Percentiles rank a stretch among this genome's conserved stretches.
Conservation (phyloP, 2,329 filamentous ascomycete species). For the Colletotrichum echinochloae region DNA sequence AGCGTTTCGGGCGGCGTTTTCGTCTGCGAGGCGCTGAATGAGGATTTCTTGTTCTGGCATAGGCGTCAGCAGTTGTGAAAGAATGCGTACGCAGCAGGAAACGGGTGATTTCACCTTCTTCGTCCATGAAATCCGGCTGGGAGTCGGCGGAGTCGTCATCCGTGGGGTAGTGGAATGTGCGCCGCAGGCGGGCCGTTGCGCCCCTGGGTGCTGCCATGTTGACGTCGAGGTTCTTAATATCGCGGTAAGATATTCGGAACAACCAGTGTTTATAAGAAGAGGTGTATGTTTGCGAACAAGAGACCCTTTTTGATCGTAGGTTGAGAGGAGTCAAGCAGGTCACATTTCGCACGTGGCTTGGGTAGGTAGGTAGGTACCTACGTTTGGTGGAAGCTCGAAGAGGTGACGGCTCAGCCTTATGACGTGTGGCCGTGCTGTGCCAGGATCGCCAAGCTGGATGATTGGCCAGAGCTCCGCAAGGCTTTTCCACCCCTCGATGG, state of each 20-base stretch:
- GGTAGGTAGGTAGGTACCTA: not conserved
- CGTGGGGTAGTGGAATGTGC: conserved; percentile 80
- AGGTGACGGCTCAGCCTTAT: conserved; percentile 36
- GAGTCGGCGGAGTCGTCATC: conserved; percentile 67
- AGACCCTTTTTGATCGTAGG: not conserved
- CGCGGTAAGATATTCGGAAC: not conserved
- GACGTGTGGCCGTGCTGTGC: conserved; percentile 21
- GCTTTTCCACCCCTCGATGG: not conserved
- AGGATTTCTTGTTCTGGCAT: conserved; percentile 72
- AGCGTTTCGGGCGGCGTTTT: conserved; percentile 69
- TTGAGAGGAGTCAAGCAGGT: not conserved
- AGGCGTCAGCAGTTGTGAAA: conserved; percentile 30
- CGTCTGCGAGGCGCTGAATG: conserved; percentile 64
- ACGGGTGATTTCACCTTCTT: conserved; percentile 68
- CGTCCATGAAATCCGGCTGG: conserved; percentile 75
- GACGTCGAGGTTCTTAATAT: not conserved
- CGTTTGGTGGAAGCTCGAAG: not conserved
- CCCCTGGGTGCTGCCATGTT: conserved; percentile 43
- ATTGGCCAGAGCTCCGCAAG: conserved; percentile 27
- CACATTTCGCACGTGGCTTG: conserved; percentile 8
- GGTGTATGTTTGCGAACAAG: not conserved
- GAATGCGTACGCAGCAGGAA: conserved; percentile 27
- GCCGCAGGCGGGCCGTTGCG: conserved; percentile 73
- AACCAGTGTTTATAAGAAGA: not conserved
- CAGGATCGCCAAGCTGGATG: not conserved